phyloP scores from a whole-genome alignment of 306 rosid species.

The Dryas drummondii region DNA sequence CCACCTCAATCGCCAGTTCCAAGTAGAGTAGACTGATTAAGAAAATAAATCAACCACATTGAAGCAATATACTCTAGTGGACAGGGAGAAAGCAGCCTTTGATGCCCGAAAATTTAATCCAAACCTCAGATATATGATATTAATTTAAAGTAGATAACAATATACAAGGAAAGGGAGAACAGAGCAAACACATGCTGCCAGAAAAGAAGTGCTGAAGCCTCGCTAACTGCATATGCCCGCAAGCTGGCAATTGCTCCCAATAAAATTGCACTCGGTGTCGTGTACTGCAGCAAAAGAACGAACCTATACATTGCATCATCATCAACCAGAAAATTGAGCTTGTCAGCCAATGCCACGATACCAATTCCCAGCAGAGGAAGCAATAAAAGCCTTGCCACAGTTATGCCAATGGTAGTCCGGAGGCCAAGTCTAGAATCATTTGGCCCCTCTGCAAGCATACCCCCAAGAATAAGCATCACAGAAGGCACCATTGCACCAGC shows the following conservation, averaged over 20 bases:
- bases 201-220: conserved; percentile 84
- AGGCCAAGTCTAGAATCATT: conserved; percentile 70
- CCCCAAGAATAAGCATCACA: conserved; percentile 89
- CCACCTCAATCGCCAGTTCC: conserved; percentile 14
- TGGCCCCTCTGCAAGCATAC: conserved; percentile 94
- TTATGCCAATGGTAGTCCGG: conserved; percentile 67
- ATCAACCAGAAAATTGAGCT: conserved; percentile 52
- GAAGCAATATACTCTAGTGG: neutral
- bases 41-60: neutral
- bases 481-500: conserved; percentile 82
- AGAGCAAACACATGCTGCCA: conserved; percentile 91
- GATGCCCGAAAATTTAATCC: conserved; percentile 2
- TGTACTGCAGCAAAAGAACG: conserved; percentile 80
- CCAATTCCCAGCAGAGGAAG: conserved; percentile 85
- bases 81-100: conserved; percentile 10
- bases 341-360: conserved; percentile 54
- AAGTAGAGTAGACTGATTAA: neutral
- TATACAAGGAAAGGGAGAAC: conserved; percentile 70
- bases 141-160: conserved; percentile 65
- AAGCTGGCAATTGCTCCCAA: conserved; percentile 87
- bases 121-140: conserved; percentile 38
- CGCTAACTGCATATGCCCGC: conserved; percentile 87
- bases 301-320: conserved; percentile 66
- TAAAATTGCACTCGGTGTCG: conserved; percentile 83
- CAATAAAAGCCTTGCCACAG: conserved; percentile 71